These are phyloP conservation scores for Phytopythium ostracodes DNA, from an alignment of 352 stramenopile species.

Conservation along the genomic window DNA sequence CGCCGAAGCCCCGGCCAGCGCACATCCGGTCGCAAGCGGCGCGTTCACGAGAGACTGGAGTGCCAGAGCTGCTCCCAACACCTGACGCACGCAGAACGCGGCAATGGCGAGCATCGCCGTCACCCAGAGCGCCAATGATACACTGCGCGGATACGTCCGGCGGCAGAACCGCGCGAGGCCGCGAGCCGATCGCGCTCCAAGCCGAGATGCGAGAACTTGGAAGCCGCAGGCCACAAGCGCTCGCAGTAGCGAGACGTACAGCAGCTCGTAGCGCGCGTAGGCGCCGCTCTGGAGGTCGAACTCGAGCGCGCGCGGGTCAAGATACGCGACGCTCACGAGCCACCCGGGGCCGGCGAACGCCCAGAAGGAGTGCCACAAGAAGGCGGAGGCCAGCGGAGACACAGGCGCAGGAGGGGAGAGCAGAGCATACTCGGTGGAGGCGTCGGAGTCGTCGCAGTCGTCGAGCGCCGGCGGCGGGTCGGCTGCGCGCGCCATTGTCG, in stretches of 20 bases:
- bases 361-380: conserved; percentile 60
- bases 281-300: conserved; percentile 88
- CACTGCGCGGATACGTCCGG: conserved; percentile 50
- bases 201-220: conserved; percentile 81
- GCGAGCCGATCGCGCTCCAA: conserved; percentile 82
- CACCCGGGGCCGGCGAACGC: conserved; percentile 48
- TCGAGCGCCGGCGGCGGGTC: not conserved
- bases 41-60: conserved; percentile 70
- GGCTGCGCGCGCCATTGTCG: not conserved
- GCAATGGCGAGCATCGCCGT: conserved; percentile 89
- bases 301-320: conserved; percentile 92
- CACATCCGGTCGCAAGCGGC: conserved; percentile 72
- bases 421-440: not conserved
- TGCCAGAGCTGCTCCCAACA: conserved; percentile 75
- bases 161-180: conserved; percentile 78
- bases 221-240: conserved; percentile 82
- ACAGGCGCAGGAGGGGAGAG: not conserved
- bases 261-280: conserved; percentile 76
- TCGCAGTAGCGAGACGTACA: conserved; percentile 87
- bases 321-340: conserved; percentile 85
- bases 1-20: conserved; percentile 64
- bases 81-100: conserved; percentile 82
- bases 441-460: not conserved
- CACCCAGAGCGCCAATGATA: conserved; percentile 67
- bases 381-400: conserved; percentile 9